Base-by-base conservation (phyloP, 768 basidiomycete genomes). In the Cystoderma amianthinum region DNA sequence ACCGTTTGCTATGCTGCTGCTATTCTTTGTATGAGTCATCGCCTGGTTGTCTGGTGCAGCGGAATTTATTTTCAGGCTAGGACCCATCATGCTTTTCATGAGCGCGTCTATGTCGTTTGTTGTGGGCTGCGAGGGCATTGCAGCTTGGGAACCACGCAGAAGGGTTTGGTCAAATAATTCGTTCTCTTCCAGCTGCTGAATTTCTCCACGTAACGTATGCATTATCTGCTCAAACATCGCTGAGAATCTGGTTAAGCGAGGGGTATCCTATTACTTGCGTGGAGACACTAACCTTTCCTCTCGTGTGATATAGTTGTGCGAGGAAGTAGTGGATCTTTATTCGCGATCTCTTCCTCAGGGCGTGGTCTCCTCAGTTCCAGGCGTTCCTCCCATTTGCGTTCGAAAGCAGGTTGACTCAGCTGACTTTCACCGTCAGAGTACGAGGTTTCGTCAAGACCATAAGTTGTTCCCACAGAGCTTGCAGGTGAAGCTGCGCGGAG, bases 1-100 rank as follows among this genome's bases (percentile, higher is more conserved):
- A 1, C 67, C 64, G 42, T 58, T 52, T 3, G 58, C 42, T 19
- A 63, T 43, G 13, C 44, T 56, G 3, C 52, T 32, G 18, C 51
- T 39, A 11, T 44, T 39, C 18, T 41, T 46, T n/a, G 39, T 30
- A 3, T 17, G 16, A 16, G 32, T 32, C 15, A 19, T 10, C 5
- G 9, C 11, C 16, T 20, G 9, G 13, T 19, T 23, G 9, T 23
- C 6, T 13, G 18, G 11, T 7, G 20, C 6, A 5, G 21, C 32
- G 17, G 16, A 44, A 13, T 32, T 47, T 12, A 50, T 37, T 32
- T 37, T 47, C 50, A 57, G 43, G 13, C 48, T 46, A 5, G 58
- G 47, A 2, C 65, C 61, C 73, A 78, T 75, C 74, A 78, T 74
- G 47, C 69, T 68, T 24, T 58, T 62, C 70, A 78, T 68, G 42